Base-by-base conservation (phyloP, 2,329 filamentous ascomycete genomes). In the Scedosporium boydii region DNA sequence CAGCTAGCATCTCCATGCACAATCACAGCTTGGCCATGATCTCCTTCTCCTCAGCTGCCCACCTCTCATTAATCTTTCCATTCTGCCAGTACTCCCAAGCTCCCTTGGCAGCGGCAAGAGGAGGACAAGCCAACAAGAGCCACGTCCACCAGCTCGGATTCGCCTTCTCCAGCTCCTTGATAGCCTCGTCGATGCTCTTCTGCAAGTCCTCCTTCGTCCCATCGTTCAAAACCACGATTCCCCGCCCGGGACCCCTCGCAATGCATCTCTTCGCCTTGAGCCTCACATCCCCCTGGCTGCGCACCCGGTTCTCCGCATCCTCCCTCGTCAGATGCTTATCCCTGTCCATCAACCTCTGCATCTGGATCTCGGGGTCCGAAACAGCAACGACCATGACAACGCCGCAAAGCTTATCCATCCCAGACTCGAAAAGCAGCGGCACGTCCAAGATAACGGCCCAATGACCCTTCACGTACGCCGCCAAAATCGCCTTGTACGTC, bases 371-470 rank as follows among this genome's bases (percentile, higher is more conserved):
- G 0, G 90, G 87, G 68, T 96, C 90, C 10, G 77, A 80, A 21
- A 98, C 92, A 0, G 88, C 92, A 1, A 98, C 93, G 0, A 99
- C 92, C 64, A 96, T 76, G 16, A 96, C 89, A 0, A 86, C 87
- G 3, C 92, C 92, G 71, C 93, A 97, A 67, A 96, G 84, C 48
- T 86, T 79, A 74, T 99, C 95, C 75, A 96, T 87, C 2, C 87
- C 86, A 68, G 86, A 88, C 79, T 99, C 95, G 69, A 97, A 97
- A 51, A 99, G 81, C 61, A 99, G 78, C 60, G 95, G 95, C 7
- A 99, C 87, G 71, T 99, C 95, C 16, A 98, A 80, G 42, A 99
- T 88, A 3, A 96, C 91, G 0, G 92, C 93, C 91, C 93, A 95
- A 71, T 86, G 73, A 0, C 95, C 93, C 1, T 76, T 76, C 14